Evolutionary conservation across 2,329 filamentous ascomycete species (phyloP).

Genomic region (Ilyonectria sp.): DNA sequence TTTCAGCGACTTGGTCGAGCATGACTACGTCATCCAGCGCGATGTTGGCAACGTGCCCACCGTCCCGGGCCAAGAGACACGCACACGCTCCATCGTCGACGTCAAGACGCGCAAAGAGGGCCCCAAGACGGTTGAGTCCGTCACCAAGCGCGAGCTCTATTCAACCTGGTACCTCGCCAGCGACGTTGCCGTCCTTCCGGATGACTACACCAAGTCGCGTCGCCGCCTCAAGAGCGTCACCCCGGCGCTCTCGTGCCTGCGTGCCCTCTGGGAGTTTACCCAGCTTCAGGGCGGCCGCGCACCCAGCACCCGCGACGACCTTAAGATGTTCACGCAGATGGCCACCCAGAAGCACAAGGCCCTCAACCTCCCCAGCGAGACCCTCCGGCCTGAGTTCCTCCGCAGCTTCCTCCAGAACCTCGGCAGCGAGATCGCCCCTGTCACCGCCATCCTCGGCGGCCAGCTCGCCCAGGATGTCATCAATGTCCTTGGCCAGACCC

Average conservation of each 20-base stretch:
- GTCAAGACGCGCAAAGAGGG: constrained; percentile 80
- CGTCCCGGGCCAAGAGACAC: constrained; percentile 75
- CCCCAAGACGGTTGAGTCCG: constrained; percentile 81
- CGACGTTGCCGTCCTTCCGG: constrained; percentile 79
- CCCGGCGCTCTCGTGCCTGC: constrained; percentile 86
- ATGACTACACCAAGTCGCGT: constrained; percentile 77
- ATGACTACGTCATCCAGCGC: constrained; percentile 91
- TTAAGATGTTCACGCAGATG: constrained; percentile 82
- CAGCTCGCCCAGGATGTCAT: constrained; percentile 96
- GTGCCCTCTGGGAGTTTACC: constrained; percentile 89
- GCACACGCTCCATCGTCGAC: constrained; percentile 82
- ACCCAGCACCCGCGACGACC: constrained; percentile 74
- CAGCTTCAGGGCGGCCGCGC: constrained; percentile 67
- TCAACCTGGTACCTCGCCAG: constrained; percentile 89
- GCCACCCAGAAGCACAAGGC: constrained; percentile 85
- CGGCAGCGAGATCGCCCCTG: constrained; percentile 86
- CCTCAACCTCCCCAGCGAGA: constrained; percentile 78
- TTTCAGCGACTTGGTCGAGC: constrained; percentile 92
- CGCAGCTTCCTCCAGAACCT: constrained; percentile 90
- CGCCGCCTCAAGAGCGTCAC: constrained; percentile 84
- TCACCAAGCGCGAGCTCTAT: constrained; percentile 93
- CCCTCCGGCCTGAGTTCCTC: constrained; percentile 79
- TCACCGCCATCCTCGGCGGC: constrained; percentile 90
- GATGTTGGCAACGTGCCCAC: constrained; percentile 83
- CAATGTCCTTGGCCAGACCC: constrained; percentile 90